Conservation (phyloP, 208 protist species). For the Leishmania tarentolae region DNA sequence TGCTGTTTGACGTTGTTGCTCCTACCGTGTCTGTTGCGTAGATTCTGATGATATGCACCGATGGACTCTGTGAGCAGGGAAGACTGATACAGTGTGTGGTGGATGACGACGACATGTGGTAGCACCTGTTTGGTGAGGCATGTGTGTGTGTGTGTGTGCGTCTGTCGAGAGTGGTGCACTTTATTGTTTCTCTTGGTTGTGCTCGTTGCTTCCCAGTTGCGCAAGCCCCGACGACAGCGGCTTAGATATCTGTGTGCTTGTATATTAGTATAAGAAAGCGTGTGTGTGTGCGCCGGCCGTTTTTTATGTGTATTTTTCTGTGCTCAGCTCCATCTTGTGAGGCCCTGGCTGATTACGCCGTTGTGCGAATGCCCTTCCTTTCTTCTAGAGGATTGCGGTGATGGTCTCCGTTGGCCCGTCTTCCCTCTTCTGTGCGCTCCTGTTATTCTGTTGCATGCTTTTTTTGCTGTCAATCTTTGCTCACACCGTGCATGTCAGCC, state of each 20-base stretch:
- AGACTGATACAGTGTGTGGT: not conserved
- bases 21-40: constrained; percentile 21
- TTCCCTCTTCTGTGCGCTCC: not conserved
- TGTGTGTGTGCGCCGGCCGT: not conserved
- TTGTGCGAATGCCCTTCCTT: not conserved
- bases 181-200: not conserved
- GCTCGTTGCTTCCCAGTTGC: not conserved
- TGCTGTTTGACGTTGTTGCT: constrained; percentile 38
- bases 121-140: not conserved
- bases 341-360: not conserved
- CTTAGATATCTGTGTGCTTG: not conserved
- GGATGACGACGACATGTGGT: not conserved
- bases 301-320: not conserved
- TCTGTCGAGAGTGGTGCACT: not conserved
- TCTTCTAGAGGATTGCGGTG: not conserved
- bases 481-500: no score
- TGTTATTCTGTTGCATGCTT: not conserved
- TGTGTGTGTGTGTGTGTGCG: not conserved
- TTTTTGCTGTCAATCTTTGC: not conserved
- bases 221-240: not conserved
- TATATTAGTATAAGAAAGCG: not conserved
- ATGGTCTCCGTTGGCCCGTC: not conserved
- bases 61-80: not conserved
- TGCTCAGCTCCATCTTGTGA: not conserved
- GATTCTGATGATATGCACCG: no score